Conservation (phyloP, 345 rosid species). For the Linum lewisii region DNA sequence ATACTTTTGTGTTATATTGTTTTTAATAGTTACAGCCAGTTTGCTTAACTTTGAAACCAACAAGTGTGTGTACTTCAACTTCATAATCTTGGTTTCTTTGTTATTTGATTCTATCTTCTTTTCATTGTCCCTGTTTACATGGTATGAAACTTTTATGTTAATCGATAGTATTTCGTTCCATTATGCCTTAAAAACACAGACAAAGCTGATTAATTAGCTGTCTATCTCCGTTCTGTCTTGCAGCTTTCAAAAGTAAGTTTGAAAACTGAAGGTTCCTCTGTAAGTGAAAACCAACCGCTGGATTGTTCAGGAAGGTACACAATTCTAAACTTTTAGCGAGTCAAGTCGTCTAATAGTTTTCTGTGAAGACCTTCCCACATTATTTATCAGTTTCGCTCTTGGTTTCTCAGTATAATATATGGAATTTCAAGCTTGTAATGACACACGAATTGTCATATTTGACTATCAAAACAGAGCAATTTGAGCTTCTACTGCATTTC, state of each 20-base stretch:
- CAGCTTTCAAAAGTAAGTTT: constrained; percentile 18
- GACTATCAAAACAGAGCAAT: background rate
- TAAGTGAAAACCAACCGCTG: constrained; percentile 1
- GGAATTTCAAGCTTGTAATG: constrained; percentile 7
- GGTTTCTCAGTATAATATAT: constrained; percentile 3
- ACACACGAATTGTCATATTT: background rate
- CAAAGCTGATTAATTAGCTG: constrained; percentile 1
- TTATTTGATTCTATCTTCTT: background rate
- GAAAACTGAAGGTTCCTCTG: constrained; percentile 12
- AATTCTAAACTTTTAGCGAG: constrained; percentile 1
- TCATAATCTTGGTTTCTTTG: background rate
- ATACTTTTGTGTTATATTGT: background rate
- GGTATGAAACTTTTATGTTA: background rate
- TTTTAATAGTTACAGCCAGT: background rate
- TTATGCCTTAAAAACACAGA: background rate
- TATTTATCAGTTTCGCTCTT: constrained; percentile 1
- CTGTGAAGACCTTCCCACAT: too few species aligned
- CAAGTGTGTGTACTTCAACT: background rate
- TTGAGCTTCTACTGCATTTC: background rate
- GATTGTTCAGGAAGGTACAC: constrained; percentile 16
- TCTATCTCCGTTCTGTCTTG: constrained; percentile 2
- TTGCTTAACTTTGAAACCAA: background rate
- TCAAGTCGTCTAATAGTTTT: background rate
- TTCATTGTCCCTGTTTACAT: background rate
- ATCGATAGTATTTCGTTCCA: background rate